Evolutionary conservation across 1,139 yeast genomes (phyloP), one percentile per base, ranked within the genome.

Genomic region (Kodamaea sp.): DNA sequence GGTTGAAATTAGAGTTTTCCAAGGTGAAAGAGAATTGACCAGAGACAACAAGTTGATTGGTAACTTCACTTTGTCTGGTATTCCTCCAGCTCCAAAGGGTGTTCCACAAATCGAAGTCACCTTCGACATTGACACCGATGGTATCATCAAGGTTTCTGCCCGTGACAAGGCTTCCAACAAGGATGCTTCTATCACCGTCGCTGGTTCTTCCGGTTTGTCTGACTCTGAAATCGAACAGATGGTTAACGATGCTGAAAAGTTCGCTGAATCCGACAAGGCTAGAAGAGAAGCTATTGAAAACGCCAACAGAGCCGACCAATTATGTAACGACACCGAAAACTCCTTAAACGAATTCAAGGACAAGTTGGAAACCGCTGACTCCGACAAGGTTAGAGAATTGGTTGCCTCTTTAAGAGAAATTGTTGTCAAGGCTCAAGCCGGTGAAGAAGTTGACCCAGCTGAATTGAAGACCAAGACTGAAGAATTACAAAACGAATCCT

Each of bases 1-100:
- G 51, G 97, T 92, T 51, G 97, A 90, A 73, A 90, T 92, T 67
- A 84, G 97, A 74, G 97, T 92, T 39, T 92, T 87, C 96, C 97
- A 92, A 78, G 98, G 98, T 77, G 98, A 92, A 78, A 87, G 98
- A 79, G 97, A 92, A 72, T 83, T 92, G 60, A 96, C 94, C 58
- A 85, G 96, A 74, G 97, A 92, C 78, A 92, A 92, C 84, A 92
- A 92, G 76, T 79, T 90, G 68, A 90, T 92, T 66, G 98, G 98
- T 69, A 90, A 92, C 85, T 89, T 90, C 70, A 87, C 95, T 46
- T 79, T 90, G 59, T 76, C 92, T 52, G 97, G 97, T 66, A 90
- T 90, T 50, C 95, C 97, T 71, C 96, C 97, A 55, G 97, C 97
- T 57, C 96, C 97, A 73, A 90, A 89, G 82, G 98, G 98, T 77